Evolutionary conservation across 441 rosid species (phyloP).

Genomic region (Adansonia gregorii): DNA sequence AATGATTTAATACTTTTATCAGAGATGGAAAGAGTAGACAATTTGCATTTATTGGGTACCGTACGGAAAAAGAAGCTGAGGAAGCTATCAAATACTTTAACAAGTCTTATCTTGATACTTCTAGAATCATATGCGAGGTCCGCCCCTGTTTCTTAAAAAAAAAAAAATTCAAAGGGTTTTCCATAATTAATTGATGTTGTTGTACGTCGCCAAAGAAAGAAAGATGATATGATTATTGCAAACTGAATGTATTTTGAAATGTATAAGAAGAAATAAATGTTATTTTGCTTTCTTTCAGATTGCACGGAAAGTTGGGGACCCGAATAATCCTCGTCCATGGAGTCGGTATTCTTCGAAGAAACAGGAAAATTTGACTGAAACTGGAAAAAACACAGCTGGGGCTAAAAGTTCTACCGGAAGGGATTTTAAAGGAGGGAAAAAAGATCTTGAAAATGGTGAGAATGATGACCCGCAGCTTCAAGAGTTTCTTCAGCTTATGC

Average conservation of each 20-base stretch:
- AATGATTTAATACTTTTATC: conserved; percentile 8
- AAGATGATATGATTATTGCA: background rate
- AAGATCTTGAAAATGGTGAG: conserved; percentile 35
- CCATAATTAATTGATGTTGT: background rate
- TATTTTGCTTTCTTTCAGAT: conserved; percentile 43
- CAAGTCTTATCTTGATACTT: conserved; percentile 69
- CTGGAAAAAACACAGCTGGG: conserved; percentile 29
- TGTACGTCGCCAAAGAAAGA: background rate
- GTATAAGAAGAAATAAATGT: conserved; percentile 15
- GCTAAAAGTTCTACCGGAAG: conserved; percentile 22
- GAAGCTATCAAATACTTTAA: conserved; percentile 83
- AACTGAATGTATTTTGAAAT: conserved; percentile 14
- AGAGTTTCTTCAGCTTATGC: conserved; percentile 89
- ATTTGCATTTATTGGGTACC: conserved; percentile 88
- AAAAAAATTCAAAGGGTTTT: background rate
- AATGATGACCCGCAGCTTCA: conserved; percentile 53
- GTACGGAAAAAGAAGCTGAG: conserved; percentile 68
- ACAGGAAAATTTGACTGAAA: conserved; percentile 39
- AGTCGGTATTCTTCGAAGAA: conserved; percentile 71
- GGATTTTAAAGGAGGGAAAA: conserved; percentile 40
- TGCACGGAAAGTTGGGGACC: conserved; percentile 77
- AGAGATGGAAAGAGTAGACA: conserved; percentile 91
- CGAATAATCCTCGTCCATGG: conserved; percentile 77
- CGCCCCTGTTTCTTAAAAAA: conserved; percentile 3
- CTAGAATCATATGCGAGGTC: conserved; percentile 80